These are phyloP conservation scores for Magnaporthiopsis incrustans DNA, from an alignment of 2,329 filamentous ascomycete genomes.

Conservation along the genomic window DNA sequence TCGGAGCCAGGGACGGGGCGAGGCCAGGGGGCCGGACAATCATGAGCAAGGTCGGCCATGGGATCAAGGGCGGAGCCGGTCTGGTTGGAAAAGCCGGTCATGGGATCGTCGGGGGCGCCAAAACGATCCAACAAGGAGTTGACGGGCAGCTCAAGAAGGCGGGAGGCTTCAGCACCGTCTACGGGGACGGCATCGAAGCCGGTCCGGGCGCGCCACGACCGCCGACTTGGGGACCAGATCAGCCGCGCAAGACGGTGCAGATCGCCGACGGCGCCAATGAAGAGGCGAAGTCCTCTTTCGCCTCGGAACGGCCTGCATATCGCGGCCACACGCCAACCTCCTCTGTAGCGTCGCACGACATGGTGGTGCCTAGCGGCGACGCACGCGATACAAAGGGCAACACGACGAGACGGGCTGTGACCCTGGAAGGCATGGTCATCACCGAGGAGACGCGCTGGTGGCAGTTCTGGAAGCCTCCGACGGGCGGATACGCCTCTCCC, in stretches of 20 bases:
- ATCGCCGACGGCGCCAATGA: slow-evolving; percentile 27
- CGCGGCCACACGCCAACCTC: slow-evolving; percentile 15
- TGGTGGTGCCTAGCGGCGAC: background rate
- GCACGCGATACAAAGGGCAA: slow-evolving; percentile 33
- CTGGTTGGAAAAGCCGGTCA: slow-evolving; percentile 34
- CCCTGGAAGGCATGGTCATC: slow-evolving; percentile 41
- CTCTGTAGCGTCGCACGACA: background rate
- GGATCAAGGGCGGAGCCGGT: slow-evolving; percentile 36
- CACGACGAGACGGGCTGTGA: slow-evolving; percentile 42
- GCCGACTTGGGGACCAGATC: slow-evolving; percentile 17
- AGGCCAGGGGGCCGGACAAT: background rate
- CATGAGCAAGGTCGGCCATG: slow-evolving; percentile 39
- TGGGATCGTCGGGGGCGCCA: slow-evolving; percentile 36
- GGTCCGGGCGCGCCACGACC: slow-evolving; percentile 16
- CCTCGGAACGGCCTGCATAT: slow-evolving; percentile 17
- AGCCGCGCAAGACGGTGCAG: slow-evolving; percentile 20
- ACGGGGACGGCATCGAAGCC: slow-evolving; percentile 13
- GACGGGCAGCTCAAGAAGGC: slow-evolving; percentile 45
- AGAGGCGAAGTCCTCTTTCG: slow-evolving; percentile 25
- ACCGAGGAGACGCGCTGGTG: slow-evolving; percentile 44
- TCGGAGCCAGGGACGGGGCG: background rate
- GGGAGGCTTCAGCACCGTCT: slow-evolving; percentile 41
- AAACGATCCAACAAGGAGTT: slow-evolving; percentile 39
- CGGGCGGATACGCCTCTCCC: slow-evolving; percentile 53
- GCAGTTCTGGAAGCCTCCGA: slow-evolving; percentile 57